phyloP scores from a whole-genome alignment of 495 filamentous ascomycete species.

The Aspergillus baeticus region DNA sequence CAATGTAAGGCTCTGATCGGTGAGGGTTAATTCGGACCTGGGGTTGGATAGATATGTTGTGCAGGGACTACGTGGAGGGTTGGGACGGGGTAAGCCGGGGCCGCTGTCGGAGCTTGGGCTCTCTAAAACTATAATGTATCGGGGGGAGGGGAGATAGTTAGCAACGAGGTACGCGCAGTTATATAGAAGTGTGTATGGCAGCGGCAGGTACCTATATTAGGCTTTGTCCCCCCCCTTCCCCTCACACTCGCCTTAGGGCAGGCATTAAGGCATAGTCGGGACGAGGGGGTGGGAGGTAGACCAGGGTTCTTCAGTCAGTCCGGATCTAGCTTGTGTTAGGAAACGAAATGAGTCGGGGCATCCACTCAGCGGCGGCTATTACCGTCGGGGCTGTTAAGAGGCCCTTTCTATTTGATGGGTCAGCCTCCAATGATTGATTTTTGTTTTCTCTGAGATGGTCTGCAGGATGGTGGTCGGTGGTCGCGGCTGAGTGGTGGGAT shows the following conservation, averaged over 20 bases:
- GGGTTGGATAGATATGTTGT: neutral
- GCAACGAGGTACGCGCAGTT: neutral
- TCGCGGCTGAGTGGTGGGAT: neutral
- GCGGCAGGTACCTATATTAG: constrained; percentile 1
- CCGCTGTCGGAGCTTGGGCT: neutral
- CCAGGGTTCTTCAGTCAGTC: neutral
- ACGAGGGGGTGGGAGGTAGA: neutral
- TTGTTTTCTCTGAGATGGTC: neutral
- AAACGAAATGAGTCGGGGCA: neutral
- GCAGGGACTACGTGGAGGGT: neutral
- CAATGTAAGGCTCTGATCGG: neutral
- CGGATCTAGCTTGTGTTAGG: neutral
- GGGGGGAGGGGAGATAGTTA: neutral
- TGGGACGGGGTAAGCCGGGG: too few species aligned
- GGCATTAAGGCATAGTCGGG: neutral
- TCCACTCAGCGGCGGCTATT: neutral
- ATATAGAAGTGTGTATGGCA: neutral
- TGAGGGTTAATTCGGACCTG: neutral
- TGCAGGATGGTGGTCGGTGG: neutral
- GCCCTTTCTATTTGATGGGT: neutral
- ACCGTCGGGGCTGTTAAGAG: neutral
- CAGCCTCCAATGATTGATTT: neutral
- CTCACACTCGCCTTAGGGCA: neutral
- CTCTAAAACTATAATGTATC: too few species aligned
- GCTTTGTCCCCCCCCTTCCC: neutral